Evolutionary conservation across 1,139 yeast genomes (phyloP).

Genomic region (Sugiyamaella sp.): DNA sequence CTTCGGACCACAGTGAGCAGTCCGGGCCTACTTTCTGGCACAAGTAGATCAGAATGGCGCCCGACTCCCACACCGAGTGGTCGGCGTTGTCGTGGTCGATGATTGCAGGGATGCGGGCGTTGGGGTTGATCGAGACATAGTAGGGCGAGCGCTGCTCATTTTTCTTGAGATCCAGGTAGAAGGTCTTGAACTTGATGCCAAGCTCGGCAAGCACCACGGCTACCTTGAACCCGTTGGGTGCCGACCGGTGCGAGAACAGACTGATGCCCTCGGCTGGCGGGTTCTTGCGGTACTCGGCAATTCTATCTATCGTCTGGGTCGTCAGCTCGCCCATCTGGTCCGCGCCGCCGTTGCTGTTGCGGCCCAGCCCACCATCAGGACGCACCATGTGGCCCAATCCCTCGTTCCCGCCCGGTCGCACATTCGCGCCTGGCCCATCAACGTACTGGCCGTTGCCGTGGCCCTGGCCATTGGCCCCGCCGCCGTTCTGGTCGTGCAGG

Average conservation of each 20-base stretch:
- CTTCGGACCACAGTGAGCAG: conserved; percentile 80
- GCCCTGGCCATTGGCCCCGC: conserved; percentile 11
- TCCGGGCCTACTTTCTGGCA: conserved; percentile 64
- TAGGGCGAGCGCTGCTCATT: conserved; percentile 95
- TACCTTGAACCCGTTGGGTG: conserved; percentile 96
- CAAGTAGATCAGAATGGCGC: conserved; percentile 82
- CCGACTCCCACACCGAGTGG: conserved; percentile 90
- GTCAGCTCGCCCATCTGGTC: conserved; percentile 10
- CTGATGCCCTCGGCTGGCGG: conserved; percentile 87
- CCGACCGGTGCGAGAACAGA: conserved; percentile 85
- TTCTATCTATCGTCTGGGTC: conserved; percentile 46
- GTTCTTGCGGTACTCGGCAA: conserved; percentile 72
- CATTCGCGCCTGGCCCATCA: conserved; percentile 6
- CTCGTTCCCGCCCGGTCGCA: background rate
- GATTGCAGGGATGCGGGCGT: conserved; percentile 92
- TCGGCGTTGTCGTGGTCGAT: conserved; percentile 84
- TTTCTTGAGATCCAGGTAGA: conserved; percentile 80
- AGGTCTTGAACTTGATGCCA: conserved; percentile 76
- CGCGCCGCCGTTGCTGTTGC: background rate
- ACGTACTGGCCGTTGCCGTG: conserved; percentile 6
- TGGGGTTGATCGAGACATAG: conserved; percentile 88
- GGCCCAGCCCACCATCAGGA: background rate
- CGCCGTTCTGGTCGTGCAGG: conserved; percentile 26
- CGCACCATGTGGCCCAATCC: too few species aligned
- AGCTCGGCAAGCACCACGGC: conserved; percentile 88